Conservation (phyloP, 768 basidiomycete species). For the Hemileccinum impolitum region DNA sequence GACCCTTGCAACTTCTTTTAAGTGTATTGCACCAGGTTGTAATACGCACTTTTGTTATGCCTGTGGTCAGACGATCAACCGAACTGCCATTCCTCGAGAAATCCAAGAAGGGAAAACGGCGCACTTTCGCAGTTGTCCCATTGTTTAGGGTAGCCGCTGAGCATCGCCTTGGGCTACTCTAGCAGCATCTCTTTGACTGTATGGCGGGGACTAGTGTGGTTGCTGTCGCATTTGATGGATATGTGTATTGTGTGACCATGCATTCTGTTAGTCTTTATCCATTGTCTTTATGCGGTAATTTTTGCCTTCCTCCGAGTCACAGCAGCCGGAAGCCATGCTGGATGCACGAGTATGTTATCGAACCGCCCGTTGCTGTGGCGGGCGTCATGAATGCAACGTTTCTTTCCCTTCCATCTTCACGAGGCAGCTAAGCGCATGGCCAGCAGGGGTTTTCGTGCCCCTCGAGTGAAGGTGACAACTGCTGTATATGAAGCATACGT, state of each 20-base stretch:
- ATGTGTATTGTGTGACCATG: no score
- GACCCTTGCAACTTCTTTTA: not conserved
- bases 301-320: no score
- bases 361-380: conserved; percentile 5
- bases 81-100: conserved; percentile 33
- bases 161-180: no score
- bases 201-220: not conserved
- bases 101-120: conserved; percentile 28
- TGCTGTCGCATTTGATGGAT: not conserved
- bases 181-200: not conserved
- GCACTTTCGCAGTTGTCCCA: conserved; percentile 32
- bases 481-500: conserved; percentile 16
- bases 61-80: conserved; percentile 46
- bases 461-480: conserved; percentile 6
- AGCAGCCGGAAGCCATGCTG: not conserved
- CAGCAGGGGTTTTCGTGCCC: conserved; percentile 1
- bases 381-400: conserved; percentile 19
- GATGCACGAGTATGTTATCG: not conserved
- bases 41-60: conserved; percentile 56
- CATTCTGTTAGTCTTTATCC: no score
- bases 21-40: conserved; percentile 58
- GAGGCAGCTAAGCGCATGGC: conserved; percentile 4
- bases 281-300: no score
- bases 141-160: conserved; percentile 19
- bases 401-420: conserved; percentile 6